These are phyloP conservation scores for Lepiota brunneoincarnata DNA, from an alignment of 768 basidiomycete species.

Conservation along the genomic window DNA sequence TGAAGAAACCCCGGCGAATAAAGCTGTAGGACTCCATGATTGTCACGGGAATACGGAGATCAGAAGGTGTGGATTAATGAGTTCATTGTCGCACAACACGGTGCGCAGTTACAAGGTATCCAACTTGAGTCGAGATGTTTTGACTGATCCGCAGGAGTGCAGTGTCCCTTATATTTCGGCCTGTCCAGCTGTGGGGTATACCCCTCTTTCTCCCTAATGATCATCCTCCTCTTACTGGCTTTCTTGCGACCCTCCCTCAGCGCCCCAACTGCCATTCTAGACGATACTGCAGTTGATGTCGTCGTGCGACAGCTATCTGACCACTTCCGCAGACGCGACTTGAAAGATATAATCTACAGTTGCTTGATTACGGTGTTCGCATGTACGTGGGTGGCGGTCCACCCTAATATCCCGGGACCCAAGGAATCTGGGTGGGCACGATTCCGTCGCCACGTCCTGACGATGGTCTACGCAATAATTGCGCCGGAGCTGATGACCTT, in stretches of 20 bases:
- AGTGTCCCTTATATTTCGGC: no score
- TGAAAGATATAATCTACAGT: conserved; percentile 17
- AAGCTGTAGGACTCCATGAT: no score
- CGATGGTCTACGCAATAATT: conserved; percentile 12
- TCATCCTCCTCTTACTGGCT: not conserved
- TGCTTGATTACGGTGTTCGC: conserved; percentile 19
- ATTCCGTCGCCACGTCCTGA: not conserved
- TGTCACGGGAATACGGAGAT: no score
- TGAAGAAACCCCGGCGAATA: no score
- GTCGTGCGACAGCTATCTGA: no score
- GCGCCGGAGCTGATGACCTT: conserved; percentile 9
- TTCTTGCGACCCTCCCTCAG: not conserved
- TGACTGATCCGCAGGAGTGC: no score
- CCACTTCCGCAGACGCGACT: not conserved
- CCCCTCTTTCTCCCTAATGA: not conserved
- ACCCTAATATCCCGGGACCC: conserved; percentile 17
- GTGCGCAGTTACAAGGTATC: no score
- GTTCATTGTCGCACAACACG: no score
- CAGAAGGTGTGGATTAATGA: no score
- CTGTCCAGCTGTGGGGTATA: no score
- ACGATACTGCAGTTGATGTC: no score
- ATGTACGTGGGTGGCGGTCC: conserved; percentile 21
- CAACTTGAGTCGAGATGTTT: no score
- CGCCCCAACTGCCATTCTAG: not conserved
- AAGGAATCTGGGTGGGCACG: not conserved